Evolutionary conservation across 495 filamentous ascomycete genomes (phyloP), one percentile per base, ranked within the genome.

Genomic region (Peziza echinospora): DNA sequence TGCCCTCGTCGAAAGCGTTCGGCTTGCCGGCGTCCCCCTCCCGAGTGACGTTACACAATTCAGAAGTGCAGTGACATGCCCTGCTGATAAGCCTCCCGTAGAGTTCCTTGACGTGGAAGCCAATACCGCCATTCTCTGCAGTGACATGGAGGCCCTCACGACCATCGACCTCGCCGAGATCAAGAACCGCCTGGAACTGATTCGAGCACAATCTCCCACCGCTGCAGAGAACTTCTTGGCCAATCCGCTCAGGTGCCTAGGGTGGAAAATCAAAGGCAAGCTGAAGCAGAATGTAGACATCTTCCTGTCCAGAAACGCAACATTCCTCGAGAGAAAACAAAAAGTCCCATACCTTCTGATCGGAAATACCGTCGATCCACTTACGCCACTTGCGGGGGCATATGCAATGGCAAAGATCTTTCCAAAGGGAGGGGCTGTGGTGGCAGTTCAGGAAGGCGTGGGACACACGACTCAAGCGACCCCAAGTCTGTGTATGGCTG

Each of bases 221-320:
- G 56, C 71, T 3, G 78, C 77, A 0, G 71, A 72, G 22, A 71
- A 73, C 19, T 78, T 75, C 68, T 66, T 72, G 3, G 60, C 60
- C 1, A 58, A 78, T 21, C 60, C 68, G 11, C 45, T 82, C 48
- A 54, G 54, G 0, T 84, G 78, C 59, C 64, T 68, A 0, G 70
- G 67, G 13, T 76, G 77, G 67, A 62, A 65, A 4, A 52, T 75
- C 1, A 65, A 68, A 21, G 67, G 76, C 0, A 71, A 72, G 45
- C 75, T 11, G 30, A 37, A 37, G 30, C 3, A 11, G 3, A n/a
- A n/a, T n/a, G n/a, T n/a, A n/a, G n/a, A n/a, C n/a, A 17, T 37
- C 3, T 7, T 37, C 19, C 19, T 17, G 19, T 13, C 19, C 13
- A 37, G 13, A 11, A 3, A 37, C 19, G 19, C 13, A 11, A 7